These are phyloP conservation scores for Tephrocybe sp. DNA, from an alignment of 768 basidiomycete species.

Conservation along the genomic window DNA sequence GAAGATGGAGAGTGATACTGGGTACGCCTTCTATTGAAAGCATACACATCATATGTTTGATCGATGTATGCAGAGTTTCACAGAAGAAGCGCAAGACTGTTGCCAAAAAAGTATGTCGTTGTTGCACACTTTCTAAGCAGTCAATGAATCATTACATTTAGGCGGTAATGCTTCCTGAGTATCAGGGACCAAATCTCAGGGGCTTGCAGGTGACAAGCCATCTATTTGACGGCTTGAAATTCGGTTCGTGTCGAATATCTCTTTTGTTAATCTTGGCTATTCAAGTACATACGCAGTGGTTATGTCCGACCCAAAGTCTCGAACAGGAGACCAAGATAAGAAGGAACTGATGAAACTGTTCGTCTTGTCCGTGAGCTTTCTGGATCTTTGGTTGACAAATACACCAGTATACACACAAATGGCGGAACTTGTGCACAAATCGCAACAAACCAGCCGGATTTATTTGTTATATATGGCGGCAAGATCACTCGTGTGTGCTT, in stretches of 20 bases:
- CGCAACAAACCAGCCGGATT: conserved; percentile 48
- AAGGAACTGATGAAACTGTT: conserved; percentile 66
- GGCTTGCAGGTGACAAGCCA: conserved; percentile 57
- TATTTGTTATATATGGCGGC: conserved; percentile 69
- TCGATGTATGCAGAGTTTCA: conserved; percentile 26
- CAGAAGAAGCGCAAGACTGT: conserved; percentile 61
- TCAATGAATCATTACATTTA: conserved; percentile 23
- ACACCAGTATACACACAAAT: conserved; percentile 62
- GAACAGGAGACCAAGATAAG: conserved; percentile 65
- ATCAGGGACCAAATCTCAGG: conserved; percentile 60
- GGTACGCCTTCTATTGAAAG: conserved; percentile 32
- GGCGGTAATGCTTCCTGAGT: conserved; percentile 62
- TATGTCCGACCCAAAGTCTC: conserved; percentile 70
- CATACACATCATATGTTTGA: not conserved
- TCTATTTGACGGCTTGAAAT: conserved; percentile 73
- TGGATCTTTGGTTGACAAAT: not conserved
- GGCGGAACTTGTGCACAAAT: conserved; percentile 68
- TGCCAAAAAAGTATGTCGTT: conserved; percentile 45
- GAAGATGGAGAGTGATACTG: conserved; percentile 63
- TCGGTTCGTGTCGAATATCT: conserved; percentile 60
- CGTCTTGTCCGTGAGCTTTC: conserved; percentile 17
- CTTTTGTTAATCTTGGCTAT: not conserved
- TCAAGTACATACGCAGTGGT: conserved; percentile 50
- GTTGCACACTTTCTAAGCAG: not conserved
- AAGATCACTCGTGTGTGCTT: conserved; percentile 56